Evolutionary conservation across 2,329 filamentous ascomycete species (phyloP).

Genomic region (Zymoseptoria pseudotritici): DNA sequence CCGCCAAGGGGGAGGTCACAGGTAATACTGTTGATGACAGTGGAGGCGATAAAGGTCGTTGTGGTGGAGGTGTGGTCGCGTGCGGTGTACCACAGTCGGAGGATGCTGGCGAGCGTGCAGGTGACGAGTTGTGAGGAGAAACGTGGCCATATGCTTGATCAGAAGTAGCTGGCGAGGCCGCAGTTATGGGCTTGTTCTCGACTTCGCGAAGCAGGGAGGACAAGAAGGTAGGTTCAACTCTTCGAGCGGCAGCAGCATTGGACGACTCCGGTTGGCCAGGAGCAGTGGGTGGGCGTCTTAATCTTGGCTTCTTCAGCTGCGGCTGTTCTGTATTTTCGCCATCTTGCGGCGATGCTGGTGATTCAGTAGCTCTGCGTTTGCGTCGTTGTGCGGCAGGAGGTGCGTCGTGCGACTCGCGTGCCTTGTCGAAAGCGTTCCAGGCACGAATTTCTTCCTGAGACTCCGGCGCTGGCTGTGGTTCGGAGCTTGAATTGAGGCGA

Average conservation of each 20-base stretch:
- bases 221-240: constrained; percentile 66
- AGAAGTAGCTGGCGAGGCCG: constrained; percentile 26
- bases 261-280: constrained; percentile 36
- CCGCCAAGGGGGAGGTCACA: constrained; percentile 55
- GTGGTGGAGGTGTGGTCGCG: constrained; percentile 62
- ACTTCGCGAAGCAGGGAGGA: constrained; percentile 84
- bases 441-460: constrained; percentile 73
- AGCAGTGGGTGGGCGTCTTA: constrained; percentile 38
- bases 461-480: constrained; percentile 51
- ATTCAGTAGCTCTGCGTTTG: constrained; percentile 73
- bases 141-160: constrained; percentile 27
- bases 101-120: constrained; percentile 56
- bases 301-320: constrained; percentile 75
- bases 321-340: constrained; percentile 55
- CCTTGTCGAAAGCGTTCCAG: constrained; percentile 86
- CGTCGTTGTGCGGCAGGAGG: constrained; percentile 34
- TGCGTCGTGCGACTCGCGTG: constrained; percentile 58
- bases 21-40: constrained; percentile 67
- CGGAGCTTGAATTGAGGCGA: constrained; percentile 38
- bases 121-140: constrained; percentile 50
- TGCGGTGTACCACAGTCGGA: constrained; percentile 62
- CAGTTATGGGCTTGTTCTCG: constrained; percentile 47
- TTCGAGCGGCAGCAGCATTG: constrained; percentile 20
- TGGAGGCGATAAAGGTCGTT: constrained; percentile 57
- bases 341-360: constrained; percentile 58